phyloP scores from a whole-genome alignment of 2,329 filamentous ascomycete genomes.

The Chaetomium sp. region DNA sequence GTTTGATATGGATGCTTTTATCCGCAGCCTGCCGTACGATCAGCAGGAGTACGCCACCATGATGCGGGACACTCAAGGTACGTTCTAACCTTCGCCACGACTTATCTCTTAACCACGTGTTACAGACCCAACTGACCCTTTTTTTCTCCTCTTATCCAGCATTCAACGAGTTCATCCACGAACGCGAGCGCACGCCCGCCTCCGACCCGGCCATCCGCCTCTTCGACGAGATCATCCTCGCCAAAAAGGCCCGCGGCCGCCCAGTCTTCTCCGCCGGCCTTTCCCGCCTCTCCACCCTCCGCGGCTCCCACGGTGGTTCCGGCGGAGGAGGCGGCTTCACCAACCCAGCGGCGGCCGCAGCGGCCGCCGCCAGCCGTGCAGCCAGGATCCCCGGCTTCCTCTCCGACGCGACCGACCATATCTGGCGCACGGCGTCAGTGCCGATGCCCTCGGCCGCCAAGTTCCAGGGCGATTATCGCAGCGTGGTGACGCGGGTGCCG shows the following conservation, averaged over 20 bases:
- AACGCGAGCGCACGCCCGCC: slow-evolving; percentile 60
- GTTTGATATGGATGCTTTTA: slow-evolving; percentile 60
- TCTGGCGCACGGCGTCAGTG: slow-evolving; percentile 65
- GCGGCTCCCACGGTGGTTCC: slow-evolving; percentile 45
- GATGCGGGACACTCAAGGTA: slow-evolving; percentile 63
- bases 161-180: slow-evolving; percentile 81
- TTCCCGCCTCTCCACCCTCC: slow-evolving; percentile 54
- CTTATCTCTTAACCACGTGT: too few relatives aligned
- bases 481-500: slow-evolving; percentile 60
- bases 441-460: slow-evolving; percentile 51
- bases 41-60: slow-evolving; percentile 58
- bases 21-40: slow-evolving; percentile 58
- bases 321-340: slow-evolving; percentile 29
- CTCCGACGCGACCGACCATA: slow-evolving; percentile 66
- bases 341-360: slow-evolving; percentile 10
- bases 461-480: slow-evolving; percentile 56
- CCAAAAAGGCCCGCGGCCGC: slow-evolving; percentile 64
- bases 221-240: slow-evolving; percentile 78
- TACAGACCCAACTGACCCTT: not conserved
- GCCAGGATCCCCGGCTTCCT: slow-evolving; percentile 54
- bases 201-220: slow-evolving; percentile 63
- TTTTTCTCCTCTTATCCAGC: slow-evolving; percentile 34
- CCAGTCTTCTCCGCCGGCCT: slow-evolving; percentile 59
- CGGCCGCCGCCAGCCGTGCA: slow-evolving; percentile 17
- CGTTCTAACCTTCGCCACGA: slow-evolving; percentile 17